phyloP scores from a whole-genome alignment of 2,329 filamentous ascomycete species.

The Nemania sp. region DNA sequence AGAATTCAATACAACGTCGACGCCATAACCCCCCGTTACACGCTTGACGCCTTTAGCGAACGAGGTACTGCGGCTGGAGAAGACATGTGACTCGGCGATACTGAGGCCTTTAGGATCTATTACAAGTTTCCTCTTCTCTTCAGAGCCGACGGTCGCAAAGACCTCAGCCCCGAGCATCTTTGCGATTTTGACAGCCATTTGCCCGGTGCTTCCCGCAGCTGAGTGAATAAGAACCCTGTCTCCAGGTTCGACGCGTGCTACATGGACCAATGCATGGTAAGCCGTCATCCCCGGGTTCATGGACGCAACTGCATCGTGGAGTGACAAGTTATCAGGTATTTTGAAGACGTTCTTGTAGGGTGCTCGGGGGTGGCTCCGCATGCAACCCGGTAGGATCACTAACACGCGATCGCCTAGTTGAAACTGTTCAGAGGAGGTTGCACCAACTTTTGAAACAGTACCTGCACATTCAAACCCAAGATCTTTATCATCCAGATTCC shows the following conservation, averaged over 20 bases:
- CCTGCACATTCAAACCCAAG: conserved; percentile 15
- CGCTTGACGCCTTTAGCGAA: conserved; percentile 11
- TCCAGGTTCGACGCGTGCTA: not conserved
- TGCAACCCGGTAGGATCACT: not conserved
- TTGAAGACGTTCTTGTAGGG: not conserved
- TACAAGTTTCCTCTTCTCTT: conserved; percentile 13
- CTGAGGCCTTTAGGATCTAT: not conserved
- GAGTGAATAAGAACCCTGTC: conserved; percentile 20
- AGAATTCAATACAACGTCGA: conserved; percentile 42
- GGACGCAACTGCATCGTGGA: not conserved
- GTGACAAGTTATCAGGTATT: not conserved
- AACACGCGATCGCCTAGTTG: not conserved
- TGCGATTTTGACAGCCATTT: conserved; percentile 15
- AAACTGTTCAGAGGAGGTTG: not conserved
- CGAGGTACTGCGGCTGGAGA: conserved; percentile 10
- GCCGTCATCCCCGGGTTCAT: conserved; percentile 1
- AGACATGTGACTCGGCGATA: conserved; percentile 11
- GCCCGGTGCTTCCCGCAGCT: conserved; percentile 9
- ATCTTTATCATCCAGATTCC: not conserved
- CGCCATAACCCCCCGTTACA: conserved; percentile 3
- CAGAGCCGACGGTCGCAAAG: conserved; percentile 14
- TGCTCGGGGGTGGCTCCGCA: not conserved
- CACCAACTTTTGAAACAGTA: not conserved
- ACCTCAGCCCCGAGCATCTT: conserved; percentile 14
- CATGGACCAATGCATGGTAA: not conserved